phyloP scores from a whole-genome alignment of 176 grass and related monocot species.

The Otatea glauca region DNA sequence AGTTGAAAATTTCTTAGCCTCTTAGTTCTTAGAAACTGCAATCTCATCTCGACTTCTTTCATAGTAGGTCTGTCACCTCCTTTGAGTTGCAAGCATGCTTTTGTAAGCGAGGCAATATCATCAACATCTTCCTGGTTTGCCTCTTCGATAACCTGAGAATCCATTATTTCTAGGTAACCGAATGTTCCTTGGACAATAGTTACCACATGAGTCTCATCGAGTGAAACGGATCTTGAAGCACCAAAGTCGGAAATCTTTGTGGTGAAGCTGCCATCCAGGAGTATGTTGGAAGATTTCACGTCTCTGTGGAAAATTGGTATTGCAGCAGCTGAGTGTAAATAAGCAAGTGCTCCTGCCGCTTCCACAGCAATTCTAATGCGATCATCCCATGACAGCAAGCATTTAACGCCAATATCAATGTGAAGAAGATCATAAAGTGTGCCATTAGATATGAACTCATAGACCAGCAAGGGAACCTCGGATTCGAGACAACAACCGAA shows the following conservation, averaged over 20 bases:
- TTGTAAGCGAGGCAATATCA: constrained; percentile 18
- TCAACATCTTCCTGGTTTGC: constrained; percentile 29
- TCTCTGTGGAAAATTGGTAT: constrained; percentile 64
- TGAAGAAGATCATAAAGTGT: constrained; percentile 50
- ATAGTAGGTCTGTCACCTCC: constrained; percentile 40
- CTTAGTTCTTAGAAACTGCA: not conserved
- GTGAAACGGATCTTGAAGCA: constrained; percentile 53
- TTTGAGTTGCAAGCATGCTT: constrained; percentile 45
- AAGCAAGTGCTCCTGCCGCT: constrained; percentile 41
- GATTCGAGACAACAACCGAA: constrained; percentile 61
- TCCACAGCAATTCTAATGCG: constrained; percentile 48
- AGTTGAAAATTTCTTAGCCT: not conserved
- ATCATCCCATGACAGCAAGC: constrained; percentile 43
- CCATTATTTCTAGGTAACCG: constrained; percentile 58
- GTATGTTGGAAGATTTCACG: constrained; percentile 61
- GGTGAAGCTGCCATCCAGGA: constrained; percentile 34
- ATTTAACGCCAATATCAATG: not conserved
- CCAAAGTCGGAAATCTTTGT: constrained; percentile 58
- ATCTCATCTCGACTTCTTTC: not conserved
- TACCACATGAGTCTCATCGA: constrained; percentile 57
- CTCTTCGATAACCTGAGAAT: constrained; percentile 37
- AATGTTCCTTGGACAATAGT: constrained; percentile 65
- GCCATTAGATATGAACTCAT: constrained; percentile 67
- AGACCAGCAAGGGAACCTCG: constrained; percentile 52
- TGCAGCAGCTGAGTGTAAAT: constrained; percentile 52